phyloP scores from a whole-genome alignment of 179 eudicot species.

The Amaranthus tricolor region DNA sequence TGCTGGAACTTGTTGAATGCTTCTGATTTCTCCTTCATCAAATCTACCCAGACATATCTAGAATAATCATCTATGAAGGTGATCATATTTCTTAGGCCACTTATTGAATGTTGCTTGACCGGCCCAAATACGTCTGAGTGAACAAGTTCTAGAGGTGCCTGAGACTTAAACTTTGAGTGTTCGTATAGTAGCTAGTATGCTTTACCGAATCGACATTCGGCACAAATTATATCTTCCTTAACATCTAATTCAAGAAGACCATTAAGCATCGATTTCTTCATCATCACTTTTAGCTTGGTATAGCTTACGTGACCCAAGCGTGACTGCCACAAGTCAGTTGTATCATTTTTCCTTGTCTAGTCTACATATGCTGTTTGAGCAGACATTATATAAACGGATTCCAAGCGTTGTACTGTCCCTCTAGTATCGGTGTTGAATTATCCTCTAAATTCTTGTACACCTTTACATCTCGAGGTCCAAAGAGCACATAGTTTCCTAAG shows the following conservation, averaged over 20 bases:
- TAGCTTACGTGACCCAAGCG: slow-evolving; percentile 15
- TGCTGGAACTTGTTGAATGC: not conserved
- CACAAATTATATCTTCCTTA: slow-evolving; percentile 13
- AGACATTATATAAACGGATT: slow-evolving; percentile 10
- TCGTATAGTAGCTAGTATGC: slow-evolving; percentile 10
- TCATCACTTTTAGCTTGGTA: slow-evolving; percentile 6
- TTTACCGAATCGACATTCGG: slow-evolving; percentile 8
- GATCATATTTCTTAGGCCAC: slow-evolving; percentile 12
- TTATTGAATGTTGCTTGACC: slow-evolving; percentile 7
- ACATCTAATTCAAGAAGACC: slow-evolving; percentile 9
- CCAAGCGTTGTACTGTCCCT: not conserved
- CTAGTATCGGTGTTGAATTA: not conserved
- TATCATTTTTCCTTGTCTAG: slow-evolving; percentile 19
- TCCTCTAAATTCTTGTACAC: not conserved
- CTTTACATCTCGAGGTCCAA: slow-evolving; percentile 12
- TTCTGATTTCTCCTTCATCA: slow-evolving; percentile 17
- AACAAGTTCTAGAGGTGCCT: slow-evolving; percentile 5
- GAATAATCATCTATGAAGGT: slow-evolving; percentile 22
- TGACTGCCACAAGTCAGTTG: slow-evolving; percentile 9
- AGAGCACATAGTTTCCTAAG: not conserved
- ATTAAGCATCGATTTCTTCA: slow-evolving; percentile 14
- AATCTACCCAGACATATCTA: slow-evolving; percentile 11
- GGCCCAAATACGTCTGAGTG: slow-evolving; percentile 6
- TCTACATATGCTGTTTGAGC: slow-evolving; percentile 6
- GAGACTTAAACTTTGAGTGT: slow-evolving; percentile 8